Base-by-base conservation (phyloP, 2,329 filamentous ascomycete species). In the Neofusicoccum kwambonambiense region DNA sequence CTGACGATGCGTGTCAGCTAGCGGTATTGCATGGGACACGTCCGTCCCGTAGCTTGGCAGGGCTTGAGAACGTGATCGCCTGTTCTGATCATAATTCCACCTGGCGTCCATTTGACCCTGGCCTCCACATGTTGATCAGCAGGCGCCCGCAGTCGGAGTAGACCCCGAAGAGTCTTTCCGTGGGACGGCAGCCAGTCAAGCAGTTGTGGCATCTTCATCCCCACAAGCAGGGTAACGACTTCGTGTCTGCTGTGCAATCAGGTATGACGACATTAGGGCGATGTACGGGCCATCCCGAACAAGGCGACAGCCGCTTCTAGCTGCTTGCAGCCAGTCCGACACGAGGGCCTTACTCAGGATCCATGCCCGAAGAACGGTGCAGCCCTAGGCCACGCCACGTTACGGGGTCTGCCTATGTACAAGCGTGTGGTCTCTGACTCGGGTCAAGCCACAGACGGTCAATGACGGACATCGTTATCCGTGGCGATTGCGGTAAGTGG, bases 311-410 rank as follows among this genome's bases (percentile, higher is more conserved):
- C 27, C 39, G 22, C 22, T 44, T 45, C 54, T 31, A 12, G 22
- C 17, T 44, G 11, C 39, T 4, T 34, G 39, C 56, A 37, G 56
- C 39, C 56, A 45, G 56, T 39, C 6, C 15, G 42, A 12, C 22
- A 41, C 27, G 42, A 19, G 41, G n/a, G 42, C 47, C 56, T 60
- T 60, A 60, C 44, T 60, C 56, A 49, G 31, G 17, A 60, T 39
- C 41, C 56, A 47, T 60, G 56, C 39, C 12, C n/a, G 39, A 35
- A 6, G 3, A 27, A 15, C 27, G 27, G 27, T 15, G n/a, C 42
- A 47, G 56, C 56, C 56, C 39, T 45, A n/a, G 12, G 31, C 31
- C 37, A 31, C n/a, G 56, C 41, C 42, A 60, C 42, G 41, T 45
- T 35, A 47, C 42, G 42, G 56, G 31, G n/a, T 15, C 22, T 17